Evolutionary conservation across 1,284 basidiomycete genomes (phyloP).

Genomic region (Pisolithus thermaeus): DNA sequence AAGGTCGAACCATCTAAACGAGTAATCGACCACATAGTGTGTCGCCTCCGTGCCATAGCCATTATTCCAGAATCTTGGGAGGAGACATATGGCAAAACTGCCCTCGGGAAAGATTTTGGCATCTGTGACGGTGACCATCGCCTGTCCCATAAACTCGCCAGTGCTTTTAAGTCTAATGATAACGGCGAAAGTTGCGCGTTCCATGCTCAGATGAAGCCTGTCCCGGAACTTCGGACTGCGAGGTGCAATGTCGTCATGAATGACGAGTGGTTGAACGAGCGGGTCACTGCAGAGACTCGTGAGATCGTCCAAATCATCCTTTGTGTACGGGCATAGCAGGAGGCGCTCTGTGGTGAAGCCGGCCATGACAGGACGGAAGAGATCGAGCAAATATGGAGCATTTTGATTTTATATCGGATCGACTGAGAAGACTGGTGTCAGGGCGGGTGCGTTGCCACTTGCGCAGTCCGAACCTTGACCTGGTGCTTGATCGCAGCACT

Average conservation of each 20-base stretch:
- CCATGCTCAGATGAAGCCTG: conserved; percentile 23
- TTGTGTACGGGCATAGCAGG: conserved; percentile 25
- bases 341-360: conserved; percentile 25
- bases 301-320: conserved; percentile 31
- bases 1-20: conserved; percentile 29
- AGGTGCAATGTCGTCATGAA: conserved; percentile 24
- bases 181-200: conserved; percentile 27
- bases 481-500: no score
- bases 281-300: conserved; percentile 30
- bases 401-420: no score
- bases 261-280: conserved; percentile 27
- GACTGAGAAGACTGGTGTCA: no score
- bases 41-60: conserved; percentile 33
- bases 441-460: no score
- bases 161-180: conserved; percentile 30
- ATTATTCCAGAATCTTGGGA: conserved; percentile 25
- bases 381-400: background rate
- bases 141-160: conserved; percentile 33
- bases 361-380: conserved; percentile 8
- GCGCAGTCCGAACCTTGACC: no score
- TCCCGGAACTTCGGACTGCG: conserved; percentile 21
- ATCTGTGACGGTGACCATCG: conserved; percentile 24
- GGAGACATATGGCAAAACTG: conserved; percentile 26
- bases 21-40: conserved; percentile 28
- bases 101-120: conserved; percentile 25